These are phyloP conservation scores for Fusarium odoratissimum DNA, from an alignment of 2,329 filamentous ascomycete genomes.

Conservation along the genomic window DNA sequence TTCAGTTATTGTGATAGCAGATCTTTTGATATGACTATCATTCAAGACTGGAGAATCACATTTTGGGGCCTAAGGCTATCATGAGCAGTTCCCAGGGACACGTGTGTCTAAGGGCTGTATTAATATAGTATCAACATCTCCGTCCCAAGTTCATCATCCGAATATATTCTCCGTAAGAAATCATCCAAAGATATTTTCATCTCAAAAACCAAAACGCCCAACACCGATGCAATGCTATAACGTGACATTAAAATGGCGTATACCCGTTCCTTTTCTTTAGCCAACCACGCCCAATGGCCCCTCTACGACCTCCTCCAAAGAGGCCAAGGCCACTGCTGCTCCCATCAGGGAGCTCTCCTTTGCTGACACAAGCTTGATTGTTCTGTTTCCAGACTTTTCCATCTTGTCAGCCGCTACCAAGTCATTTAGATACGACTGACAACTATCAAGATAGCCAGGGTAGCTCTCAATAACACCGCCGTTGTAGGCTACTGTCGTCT, in stretches of 20 bases:
- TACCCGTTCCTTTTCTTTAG: neutral
- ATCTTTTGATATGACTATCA: neutral
- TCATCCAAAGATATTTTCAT: neutral
- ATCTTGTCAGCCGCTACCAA: conserved; percentile 57
- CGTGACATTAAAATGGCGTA: conserved; percentile 1
- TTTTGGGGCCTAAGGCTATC: too few relatives aligned
- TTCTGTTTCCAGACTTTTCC: conserved; percentile 51
- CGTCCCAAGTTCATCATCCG: neutral
- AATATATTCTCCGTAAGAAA: neutral
- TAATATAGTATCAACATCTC: neutral
- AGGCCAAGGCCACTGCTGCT: conserved; percentile 76
- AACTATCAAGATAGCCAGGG: conserved; percentile 71
- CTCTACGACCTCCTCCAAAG: conserved; percentile 43
- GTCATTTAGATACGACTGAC: conserved; percentile 72
- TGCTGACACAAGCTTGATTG: conserved; percentile 74
- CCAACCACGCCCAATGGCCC: conserved; percentile 32
- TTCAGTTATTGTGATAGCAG: neutral
- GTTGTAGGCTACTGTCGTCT: conserved; percentile 78
- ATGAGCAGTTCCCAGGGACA: neutral
- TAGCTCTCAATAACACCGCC: conserved; percentile 85
- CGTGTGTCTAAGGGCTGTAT: neutral
- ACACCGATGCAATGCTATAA: conserved; percentile 25
- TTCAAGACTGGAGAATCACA: neutral
- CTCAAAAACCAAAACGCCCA: conserved; percentile 16
- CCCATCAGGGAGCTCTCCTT: conserved; percentile 81